Evolutionary conservation across 257 asterid species (phyloP).

Genomic region (Perilla frutescens): DNA sequence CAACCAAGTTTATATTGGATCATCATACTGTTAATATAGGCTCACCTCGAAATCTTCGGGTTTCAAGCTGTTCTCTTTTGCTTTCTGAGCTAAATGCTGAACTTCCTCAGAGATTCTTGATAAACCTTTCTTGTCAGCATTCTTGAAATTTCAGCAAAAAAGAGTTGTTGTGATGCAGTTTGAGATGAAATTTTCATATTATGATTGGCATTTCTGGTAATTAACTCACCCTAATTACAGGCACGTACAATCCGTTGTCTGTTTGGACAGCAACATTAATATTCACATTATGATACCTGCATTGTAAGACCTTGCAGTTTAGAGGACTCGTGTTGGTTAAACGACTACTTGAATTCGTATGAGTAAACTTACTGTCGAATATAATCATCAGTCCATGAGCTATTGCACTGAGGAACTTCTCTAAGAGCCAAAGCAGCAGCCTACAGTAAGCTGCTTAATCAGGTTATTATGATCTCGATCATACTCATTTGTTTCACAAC

Average conservation of each 20-base stretch:
- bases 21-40: not conserved
- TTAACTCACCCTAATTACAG: constrained; percentile 71
- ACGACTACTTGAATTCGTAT: not conserved
- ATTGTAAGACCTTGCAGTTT: constrained; percentile 29
- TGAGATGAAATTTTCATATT: not conserved
- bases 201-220: not conserved
- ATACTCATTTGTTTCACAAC: not conserved
- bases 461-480: no score
- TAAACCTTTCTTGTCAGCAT: constrained; percentile 96
- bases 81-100: constrained; percentile 77
- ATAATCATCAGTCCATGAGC: constrained; percentile 94
- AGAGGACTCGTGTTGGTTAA: not conserved
- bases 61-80: constrained; percentile 83
- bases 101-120: constrained; percentile 81
- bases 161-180: not conserved
- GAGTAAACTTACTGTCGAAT: constrained; percentile 89
- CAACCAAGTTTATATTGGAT: no score
- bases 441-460: constrained; percentile 44
- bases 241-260: constrained; percentile 86
- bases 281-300: constrained; percentile 83
- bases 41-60: constrained; percentile 94
- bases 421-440: constrained; percentile 99
- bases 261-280: constrained; percentile 97
- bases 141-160: constrained; percentile 55
- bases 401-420: constrained; percentile 93